A percentile compares a stretch with the other conserved stretches of the same genome.
Conservation (phyloP, 768 basidiomycete species). For the Tulasnella sp. region DNA sequence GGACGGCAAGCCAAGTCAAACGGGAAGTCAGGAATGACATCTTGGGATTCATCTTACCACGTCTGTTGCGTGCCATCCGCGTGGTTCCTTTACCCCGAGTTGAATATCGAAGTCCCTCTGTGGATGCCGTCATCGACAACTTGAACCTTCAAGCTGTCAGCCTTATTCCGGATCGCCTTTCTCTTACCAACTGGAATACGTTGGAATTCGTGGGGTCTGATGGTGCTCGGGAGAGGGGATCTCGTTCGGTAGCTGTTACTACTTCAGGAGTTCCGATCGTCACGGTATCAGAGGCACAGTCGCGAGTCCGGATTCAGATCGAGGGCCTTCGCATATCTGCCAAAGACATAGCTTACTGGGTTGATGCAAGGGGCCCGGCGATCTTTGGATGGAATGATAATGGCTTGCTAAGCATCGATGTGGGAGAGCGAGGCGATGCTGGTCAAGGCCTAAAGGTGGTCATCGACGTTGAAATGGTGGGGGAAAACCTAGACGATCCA, state of each 20-base stretch:
- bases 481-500: constrained; percentile 1
- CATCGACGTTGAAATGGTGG: constrained; percentile 7
- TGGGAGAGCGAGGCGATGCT: background rate
- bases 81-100: constrained; percentile 12
- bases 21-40: constrained; percentile 3
- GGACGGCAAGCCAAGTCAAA: background rate
- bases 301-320: constrained; percentile 4
- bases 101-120: constrained; percentile 1
- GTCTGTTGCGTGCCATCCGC: constrained; percentile 3
- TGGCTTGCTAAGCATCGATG: constrained; percentile 11
- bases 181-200: constrained; percentile 7
- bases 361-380: background rate
- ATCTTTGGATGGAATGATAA: constrained; percentile 13
- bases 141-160: constrained; percentile 5
- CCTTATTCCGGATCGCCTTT: constrained; percentile 12
- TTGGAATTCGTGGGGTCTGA: constrained; percentile 4
- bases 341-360: constrained; percentile 7
- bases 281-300: background rate
- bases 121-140: constrained; percentile 11
- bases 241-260: background rate
- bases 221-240: background rate
- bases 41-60: constrained; percentile 6
- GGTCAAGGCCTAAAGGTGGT: constrained; percentile 2
- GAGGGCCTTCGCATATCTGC: constrained; percentile 11
- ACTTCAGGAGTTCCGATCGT: background rate